Evolutionary conservation across 2,329 filamentous ascomycete genomes (phyloP).

Genomic region (Diaporthe sp.): DNA sequence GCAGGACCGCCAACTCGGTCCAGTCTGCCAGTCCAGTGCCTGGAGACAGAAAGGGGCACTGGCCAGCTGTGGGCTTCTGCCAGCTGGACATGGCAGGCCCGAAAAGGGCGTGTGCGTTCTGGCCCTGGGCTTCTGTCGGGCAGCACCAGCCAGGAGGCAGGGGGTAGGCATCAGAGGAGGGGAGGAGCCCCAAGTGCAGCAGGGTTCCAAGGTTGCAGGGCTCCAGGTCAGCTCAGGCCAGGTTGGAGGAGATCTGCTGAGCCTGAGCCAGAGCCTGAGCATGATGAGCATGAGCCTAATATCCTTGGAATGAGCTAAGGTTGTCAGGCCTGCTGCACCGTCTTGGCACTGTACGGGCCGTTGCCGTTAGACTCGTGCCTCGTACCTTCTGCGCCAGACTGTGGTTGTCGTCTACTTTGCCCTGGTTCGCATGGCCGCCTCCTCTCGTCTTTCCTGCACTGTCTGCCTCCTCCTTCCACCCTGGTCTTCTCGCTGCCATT

Average conservation of each 20-base stretch:
- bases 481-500: too few relatives aligned
- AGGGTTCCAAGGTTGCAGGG: background rate
- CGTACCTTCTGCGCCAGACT: background rate
- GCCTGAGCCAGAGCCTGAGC: constrained; percentile 2
- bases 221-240: constrained; percentile 10
- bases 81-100: constrained; percentile 19
- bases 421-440: constrained; percentile 2
- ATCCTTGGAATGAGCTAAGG: constrained; percentile 7
- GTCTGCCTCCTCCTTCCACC: constrained; percentile 1
- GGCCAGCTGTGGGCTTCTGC: constrained; percentile 24
- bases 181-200: too few relatives aligned
- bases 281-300: background rate
- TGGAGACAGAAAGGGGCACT: constrained; percentile 5
- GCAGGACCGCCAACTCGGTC: background rate
- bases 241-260: constrained; percentile 16
- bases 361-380: constrained; percentile 12
- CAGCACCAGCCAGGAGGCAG: background rate
- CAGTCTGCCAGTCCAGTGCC: background rate
- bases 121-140: constrained; percentile 14
- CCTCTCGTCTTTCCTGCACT: background rate
- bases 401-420: background rate
- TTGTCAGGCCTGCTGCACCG: constrained; percentile 19
- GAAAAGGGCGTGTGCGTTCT: constrained; percentile 26
- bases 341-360: constrained; percentile 29
- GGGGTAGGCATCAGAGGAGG: too few relatives aligned